Evolutionary conservation across 805 yeast species (phyloP).

Genomic region (Sungouiozyma ichnusensis): DNA sequence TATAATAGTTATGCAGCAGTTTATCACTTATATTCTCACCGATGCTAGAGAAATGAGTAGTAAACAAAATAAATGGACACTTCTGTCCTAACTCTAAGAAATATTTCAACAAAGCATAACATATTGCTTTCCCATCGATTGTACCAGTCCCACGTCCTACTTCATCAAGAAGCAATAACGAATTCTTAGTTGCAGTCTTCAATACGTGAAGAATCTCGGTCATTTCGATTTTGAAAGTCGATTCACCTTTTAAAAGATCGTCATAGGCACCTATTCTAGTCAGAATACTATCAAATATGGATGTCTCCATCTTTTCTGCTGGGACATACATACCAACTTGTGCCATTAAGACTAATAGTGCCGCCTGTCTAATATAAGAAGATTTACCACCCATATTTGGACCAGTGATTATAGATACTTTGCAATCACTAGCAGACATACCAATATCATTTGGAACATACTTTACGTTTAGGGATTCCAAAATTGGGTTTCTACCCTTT

Average conservation of each 20-base stretch:
- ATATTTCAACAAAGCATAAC: constrained; percentile 58
- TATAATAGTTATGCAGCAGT: constrained; percentile 50
- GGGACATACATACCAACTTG: constrained; percentile 49
- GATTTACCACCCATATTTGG: constrained; percentile 60
- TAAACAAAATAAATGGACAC: constrained; percentile 56
- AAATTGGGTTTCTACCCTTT: constrained; percentile 58
- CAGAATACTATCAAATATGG: constrained; percentile 51
- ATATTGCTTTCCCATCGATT: constrained; percentile 72
- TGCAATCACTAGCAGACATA: constrained; percentile 36
- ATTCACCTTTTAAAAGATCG: constrained; percentile 60
- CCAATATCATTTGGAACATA: constrained; percentile 61
- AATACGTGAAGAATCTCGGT: constrained; percentile 83
- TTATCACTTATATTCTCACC: constrained; percentile 31
- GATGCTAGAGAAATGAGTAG: constrained; percentile 74
- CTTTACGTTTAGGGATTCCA: constrained; percentile 37
- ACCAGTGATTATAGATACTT: constrained; percentile 55
- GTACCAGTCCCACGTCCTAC: constrained; percentile 89
- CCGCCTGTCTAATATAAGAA: constrained; percentile 43
- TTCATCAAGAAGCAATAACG: constrained; percentile 85
- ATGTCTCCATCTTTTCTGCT: constrained; percentile 42
- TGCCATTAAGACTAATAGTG: constrained; percentile 39
- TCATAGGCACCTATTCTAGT: constrained; percentile 79
- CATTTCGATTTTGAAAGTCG: constrained; percentile 95
- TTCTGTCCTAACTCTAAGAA: constrained; percentile 31
- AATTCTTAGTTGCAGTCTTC: constrained; percentile 64